phyloP scores from a whole-genome alignment of 768 basidiomycete genomes.

The Termitomyces sp. region DNA sequence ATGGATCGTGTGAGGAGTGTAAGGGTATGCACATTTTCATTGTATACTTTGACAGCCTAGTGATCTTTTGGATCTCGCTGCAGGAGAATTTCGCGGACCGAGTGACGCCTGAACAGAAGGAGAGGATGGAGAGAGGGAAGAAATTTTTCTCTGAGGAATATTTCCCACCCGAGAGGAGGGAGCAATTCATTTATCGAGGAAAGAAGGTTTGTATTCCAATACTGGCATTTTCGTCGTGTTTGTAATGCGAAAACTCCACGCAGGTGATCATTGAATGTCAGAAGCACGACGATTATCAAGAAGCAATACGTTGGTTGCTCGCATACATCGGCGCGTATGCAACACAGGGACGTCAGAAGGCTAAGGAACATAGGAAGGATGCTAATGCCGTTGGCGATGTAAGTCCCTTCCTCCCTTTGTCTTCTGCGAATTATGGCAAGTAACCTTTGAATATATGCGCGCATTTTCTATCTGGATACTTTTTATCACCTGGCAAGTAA shows the following conservation, averaged over 20 bases:
- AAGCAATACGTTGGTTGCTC: conserved; percentile 73
- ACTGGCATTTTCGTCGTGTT: not conserved
- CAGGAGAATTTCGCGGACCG: conserved; percentile 39
- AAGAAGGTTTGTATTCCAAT: conserved; percentile 65
- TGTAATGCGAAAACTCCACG: not conserved
- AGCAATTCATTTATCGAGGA: conserved; percentile 88
- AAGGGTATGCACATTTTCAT: conserved; percentile 33
- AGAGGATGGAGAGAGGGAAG: conserved; percentile 54
- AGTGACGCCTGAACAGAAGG: conserved; percentile 69
- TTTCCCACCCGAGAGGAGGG: conserved; percentile 87
- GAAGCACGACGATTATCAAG: conserved; percentile 87
- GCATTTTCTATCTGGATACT: not conserved
- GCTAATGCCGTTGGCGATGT: conserved; percentile 25
- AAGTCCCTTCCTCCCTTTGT: conserved; percentile 9
- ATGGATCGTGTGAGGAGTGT: conserved; percentile 31
- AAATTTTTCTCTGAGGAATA: conserved; percentile 77
- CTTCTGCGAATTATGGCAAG: not conserved
- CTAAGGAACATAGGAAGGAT: conserved; percentile 19
- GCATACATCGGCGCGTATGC: conserved; percentile 61
- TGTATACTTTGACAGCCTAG: conserved; percentile 18
- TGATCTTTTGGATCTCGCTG: not conserved
- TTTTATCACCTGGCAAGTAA: not conserved
- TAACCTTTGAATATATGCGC: not conserved
- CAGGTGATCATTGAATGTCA: conserved; percentile 89
- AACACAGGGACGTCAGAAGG: conserved; percentile 37